Evolutionary conservation across 805 yeast species (phyloP), one percentile per base, ranked within the genome.

Genomic region (Metschnikowia vanudenii): DNA sequence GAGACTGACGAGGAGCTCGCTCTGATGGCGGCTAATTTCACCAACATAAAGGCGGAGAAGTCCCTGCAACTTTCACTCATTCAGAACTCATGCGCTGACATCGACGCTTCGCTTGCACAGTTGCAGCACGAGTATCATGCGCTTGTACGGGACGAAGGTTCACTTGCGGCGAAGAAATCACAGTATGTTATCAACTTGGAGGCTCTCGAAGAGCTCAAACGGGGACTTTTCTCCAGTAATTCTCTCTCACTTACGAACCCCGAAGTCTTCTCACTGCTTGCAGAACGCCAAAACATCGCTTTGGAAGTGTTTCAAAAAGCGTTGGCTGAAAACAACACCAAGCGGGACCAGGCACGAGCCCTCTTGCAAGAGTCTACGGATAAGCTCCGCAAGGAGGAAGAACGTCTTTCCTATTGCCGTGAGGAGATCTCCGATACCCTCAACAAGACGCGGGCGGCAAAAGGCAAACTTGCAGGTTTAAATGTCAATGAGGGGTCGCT

Each of bases 101-200:
- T 64, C 14, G 68, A 65, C 18, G 41, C 26, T 1, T 45, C 53
- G 3, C 52, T 72, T 2, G 45, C 47, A 4, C 14, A 32, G 1
- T 38, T 56, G 34, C 71, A 66, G 33, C 43, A 29, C 0, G 47
- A 52, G 2, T 53, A 73, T 33, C 64, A 64, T 48, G 53, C 57
- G 1, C 59, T 72, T 8, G 74, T 78, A 1, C 65, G 80, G 28
- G 47, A 42, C 16, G 59, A 56, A 22, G 95, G 92, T 4, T 74
- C 79, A 40, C 63, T 83, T 37, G 68, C 70, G 42, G 77, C 77
- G 1, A 74, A 71, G 45, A 71, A 71, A 46, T 55, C 54, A 1
- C 65, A 61, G 29, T 73, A 72, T 52, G 49, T 56, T n/a, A 42
- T 39, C 12, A 56, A 62, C 44, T 17, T 49, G 18, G 31, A 37